These are phyloP conservation scores for Colletotrichum filicis DNA, from an alignment of 2,329 filamentous ascomycete genomes.

Conservation along the genomic window DNA sequence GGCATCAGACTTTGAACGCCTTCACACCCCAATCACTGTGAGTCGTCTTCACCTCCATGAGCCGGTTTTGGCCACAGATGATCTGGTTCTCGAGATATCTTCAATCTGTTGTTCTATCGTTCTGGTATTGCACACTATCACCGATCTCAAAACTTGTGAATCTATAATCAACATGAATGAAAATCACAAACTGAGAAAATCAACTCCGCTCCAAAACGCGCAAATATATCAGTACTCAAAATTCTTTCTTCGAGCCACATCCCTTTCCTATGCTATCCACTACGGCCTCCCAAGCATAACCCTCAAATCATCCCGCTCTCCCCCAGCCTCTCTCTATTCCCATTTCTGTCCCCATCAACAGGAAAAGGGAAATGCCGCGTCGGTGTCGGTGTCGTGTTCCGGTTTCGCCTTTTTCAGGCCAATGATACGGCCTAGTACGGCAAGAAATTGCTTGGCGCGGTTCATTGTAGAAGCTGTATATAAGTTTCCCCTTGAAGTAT, in stretches of 20 bases:
- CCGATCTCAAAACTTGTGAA: too few relatives aligned
- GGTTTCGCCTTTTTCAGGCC: constrained; percentile 1
- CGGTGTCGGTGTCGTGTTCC: constrained; percentile 5
- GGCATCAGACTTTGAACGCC: too few relatives aligned
- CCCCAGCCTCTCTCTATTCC: constrained; percentile 12
- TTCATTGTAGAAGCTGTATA: constrained; percentile 4
- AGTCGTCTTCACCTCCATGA: too few relatives aligned
- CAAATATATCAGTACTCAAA: too few relatives aligned
- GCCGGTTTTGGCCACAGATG: too few relatives aligned
- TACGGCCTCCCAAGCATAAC: constrained; percentile 34
- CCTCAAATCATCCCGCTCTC: constrained; percentile 39
- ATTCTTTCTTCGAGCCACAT: too few relatives aligned
- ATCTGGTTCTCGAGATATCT: too few relatives aligned
- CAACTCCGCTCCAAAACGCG: not conserved
- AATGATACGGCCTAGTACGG: not conserved
- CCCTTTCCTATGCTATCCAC: not conserved
- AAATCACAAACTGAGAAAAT: too few relatives aligned
- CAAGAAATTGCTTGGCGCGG: not conserved
- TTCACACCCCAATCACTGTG: too few relatives aligned
- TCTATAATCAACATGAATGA: too few relatives aligned
- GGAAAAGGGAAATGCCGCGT: constrained; percentile 36
- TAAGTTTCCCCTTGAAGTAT: not conserved
- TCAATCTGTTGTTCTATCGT: too few relatives aligned
- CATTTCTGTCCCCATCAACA: not conserved
- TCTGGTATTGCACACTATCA: too few relatives aligned